Percentiles rank a stretch among this genome's conserved stretches.
phyloP scores from a whole-genome alignment of 768 basidiomycete species.

The Imleria badia region DNA sequence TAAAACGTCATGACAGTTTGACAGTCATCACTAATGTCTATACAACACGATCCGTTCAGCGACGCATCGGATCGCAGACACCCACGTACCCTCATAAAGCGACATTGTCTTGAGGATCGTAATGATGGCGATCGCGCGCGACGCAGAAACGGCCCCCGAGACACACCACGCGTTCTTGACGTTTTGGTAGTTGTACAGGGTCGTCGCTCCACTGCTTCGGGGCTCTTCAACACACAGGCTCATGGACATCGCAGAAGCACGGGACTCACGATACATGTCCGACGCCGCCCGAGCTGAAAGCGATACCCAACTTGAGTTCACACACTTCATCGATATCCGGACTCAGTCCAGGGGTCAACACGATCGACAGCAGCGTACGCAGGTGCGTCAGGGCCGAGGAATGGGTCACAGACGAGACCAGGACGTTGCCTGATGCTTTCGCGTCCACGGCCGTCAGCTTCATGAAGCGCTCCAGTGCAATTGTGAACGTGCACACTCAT shows the following conservation, averaged over 20 bases:
- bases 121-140: conserved; percentile 64
- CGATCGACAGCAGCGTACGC: conserved; percentile 56
- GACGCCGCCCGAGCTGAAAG: conserved; percentile 35
- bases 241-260: background rate
- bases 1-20: conserved; percentile 82
- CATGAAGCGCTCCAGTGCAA: conserved; percentile 54
- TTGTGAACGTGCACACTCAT: conserved; percentile 47
- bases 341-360: conserved; percentile 72
- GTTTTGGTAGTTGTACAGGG: conserved; percentile 39
- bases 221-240: background rate
- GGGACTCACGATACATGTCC: conserved; percentile 52
- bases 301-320: conserved; percentile 52
- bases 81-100: conserved; percentile 61
- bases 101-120: conserved; percentile 68
- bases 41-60: background rate
- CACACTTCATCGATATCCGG: conserved; percentile 70
- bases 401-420: conserved; percentile 34
- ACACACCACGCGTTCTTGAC: conserved; percentile 65
- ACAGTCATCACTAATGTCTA: conserved; percentile 68
- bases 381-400: conserved; percentile 53
- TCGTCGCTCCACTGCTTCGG: conserved; percentile 33
- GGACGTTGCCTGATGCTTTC: conserved; percentile 50
- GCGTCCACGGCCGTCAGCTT: conserved; percentile 47
- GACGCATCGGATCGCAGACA: background rate
- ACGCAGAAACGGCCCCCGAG: conserved; percentile 68